Base-by-base conservation (phyloP, 345 rosid species). In the Syzygium aqueum region DNA sequence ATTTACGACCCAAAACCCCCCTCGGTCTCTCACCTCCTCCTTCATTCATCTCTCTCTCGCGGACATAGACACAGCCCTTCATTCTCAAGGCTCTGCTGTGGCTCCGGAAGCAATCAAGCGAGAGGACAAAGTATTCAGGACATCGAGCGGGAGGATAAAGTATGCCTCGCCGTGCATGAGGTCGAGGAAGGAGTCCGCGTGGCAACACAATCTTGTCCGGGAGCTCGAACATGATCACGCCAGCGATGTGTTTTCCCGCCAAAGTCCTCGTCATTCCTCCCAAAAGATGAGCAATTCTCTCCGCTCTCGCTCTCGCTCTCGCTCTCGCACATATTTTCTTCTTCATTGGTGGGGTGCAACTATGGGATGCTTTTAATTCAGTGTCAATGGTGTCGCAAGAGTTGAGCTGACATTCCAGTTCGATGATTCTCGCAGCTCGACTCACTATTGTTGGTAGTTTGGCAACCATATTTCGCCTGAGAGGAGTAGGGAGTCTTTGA, bases 141-240 rank as follows among this genome's bases (percentile, higher is more conserved):
- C 4, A 40, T 40, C 43, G 43, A 51, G 53, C 53, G 53, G 53
- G 19, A 51, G 53, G 53, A 51, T 15, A 51, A 51, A 94, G 86
- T 97, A 97, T 37, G 99, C 94, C 77, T 94, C 91, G 78, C 97
- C 98, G 5, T 93, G 93, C 67, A 86, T 46, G 87, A 97, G 96
- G 46, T 88, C 85, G 95, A 92, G 96, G 95, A 97, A 96, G 53
- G 99, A 94, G 53, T 94, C 96, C 23, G 95, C 95, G n/a, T 92
- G 96, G 91, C 96, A n/a, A 94, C 11, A 97, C 94, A 77, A 97
- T 92, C 87, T 87, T 93, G 89, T 96, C 97, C 0, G 99, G 98
- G 84, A 91, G 92, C 90, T 95, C 95, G 23, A 97, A 96, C 99
- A 97, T 96, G 92, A 97, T 90, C 89, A 94, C 97, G 30, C 99